Percentiles rank a stretch among this genome's conserved stretches.
Evolutionary conservation across 2,329 filamentous ascomycete species (phyloP).

Genomic region (Colletotrichum scovillei): DNA sequence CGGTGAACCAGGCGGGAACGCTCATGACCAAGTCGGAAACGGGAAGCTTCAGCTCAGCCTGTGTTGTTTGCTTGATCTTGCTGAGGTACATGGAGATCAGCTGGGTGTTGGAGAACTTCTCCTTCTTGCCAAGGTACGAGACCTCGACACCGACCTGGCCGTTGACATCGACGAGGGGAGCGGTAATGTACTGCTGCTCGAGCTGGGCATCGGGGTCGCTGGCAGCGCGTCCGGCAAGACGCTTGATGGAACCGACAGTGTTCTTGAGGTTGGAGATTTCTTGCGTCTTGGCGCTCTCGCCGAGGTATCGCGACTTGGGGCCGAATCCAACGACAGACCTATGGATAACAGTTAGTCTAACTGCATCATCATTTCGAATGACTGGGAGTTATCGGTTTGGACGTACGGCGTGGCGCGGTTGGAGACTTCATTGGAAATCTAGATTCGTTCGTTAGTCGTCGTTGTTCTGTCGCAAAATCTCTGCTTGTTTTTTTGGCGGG

Average conservation of each 20-base stretch:
- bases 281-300: constrained; percentile 96
- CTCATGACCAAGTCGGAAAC: constrained; percentile 95
- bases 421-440: constrained; percentile 99
- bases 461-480: constrained; percentile 10
- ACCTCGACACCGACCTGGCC: constrained; percentile 97
- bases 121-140: constrained; percentile 92
- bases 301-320: constrained; percentile 91
- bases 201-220: constrained; percentile 92
- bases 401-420: constrained; percentile 98
- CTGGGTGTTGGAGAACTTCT: constrained; percentile 94
- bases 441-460: constrained; percentile 38
- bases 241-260: constrained; percentile 92
- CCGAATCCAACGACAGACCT: constrained; percentile 96
- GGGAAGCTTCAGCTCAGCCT: constrained; percentile 87
- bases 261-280: constrained; percentile 99
- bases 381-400: constrained; percentile 1
- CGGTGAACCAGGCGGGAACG: constrained; percentile 97
- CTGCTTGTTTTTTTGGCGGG: constrained; percentile 16
- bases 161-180: constrained; percentile 87
- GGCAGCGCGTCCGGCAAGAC: constrained; percentile 87
- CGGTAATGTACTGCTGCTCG: constrained; percentile 92
- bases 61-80: constrained; percentile 91
- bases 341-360: constrained; percentile 34
- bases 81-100: constrained; percentile 94
- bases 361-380: constrained; percentile 33